Percentiles rank a stretch among this genome's conserved stretches.
These are phyloP conservation scores for Pestalotiopsis sp. DNA, from an alignment of 2,329 filamentous ascomycete species.

Conservation along the genomic window DNA sequence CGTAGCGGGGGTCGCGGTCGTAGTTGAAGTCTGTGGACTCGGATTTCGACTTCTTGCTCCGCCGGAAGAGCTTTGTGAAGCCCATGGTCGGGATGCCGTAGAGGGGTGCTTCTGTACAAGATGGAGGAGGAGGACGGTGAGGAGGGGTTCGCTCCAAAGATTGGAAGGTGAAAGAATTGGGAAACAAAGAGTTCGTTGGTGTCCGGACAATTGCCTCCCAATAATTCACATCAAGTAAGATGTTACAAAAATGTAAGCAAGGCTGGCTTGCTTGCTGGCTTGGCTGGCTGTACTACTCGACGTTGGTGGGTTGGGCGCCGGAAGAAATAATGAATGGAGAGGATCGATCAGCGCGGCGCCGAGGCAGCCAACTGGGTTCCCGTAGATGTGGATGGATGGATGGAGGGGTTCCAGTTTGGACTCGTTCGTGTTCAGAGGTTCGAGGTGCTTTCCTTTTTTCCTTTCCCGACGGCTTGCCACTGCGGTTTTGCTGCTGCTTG, in stretches of 20 bases:
- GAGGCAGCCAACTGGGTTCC: background rate
- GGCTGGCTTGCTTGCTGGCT: too few species aligned
- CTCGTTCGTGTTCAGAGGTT: background rate
- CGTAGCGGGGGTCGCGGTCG: slow-evolving; percentile 21
- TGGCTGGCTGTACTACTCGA: background rate
- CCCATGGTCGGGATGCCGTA: slow-evolving; percentile 26
- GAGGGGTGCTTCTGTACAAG: background rate
- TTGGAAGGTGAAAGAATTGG: background rate
- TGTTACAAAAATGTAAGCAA: background rate
- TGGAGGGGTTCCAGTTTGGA: background rate
- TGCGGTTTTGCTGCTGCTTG: background rate
- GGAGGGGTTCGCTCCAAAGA: background rate
- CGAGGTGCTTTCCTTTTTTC: too few species aligned
- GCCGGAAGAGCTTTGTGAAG: slow-evolving; percentile 33
- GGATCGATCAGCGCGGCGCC: background rate
- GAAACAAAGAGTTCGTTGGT: background rate
- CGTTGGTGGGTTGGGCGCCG: background rate
- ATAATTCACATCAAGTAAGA: background rate
- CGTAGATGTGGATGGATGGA: background rate
- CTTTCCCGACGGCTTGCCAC: background rate
- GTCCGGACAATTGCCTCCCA: background rate
- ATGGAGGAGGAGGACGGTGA: background rate
- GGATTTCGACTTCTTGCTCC: slow-evolving; percentile 33
- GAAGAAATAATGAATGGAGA: background rate
- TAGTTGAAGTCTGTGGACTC: slow-evolving; percentile 24